Evolutionary conservation across 2,329 filamentous ascomycete species (phyloP), one percentile per base, ranked within the genome.

Genomic region (Thelonectria discophora): DNA sequence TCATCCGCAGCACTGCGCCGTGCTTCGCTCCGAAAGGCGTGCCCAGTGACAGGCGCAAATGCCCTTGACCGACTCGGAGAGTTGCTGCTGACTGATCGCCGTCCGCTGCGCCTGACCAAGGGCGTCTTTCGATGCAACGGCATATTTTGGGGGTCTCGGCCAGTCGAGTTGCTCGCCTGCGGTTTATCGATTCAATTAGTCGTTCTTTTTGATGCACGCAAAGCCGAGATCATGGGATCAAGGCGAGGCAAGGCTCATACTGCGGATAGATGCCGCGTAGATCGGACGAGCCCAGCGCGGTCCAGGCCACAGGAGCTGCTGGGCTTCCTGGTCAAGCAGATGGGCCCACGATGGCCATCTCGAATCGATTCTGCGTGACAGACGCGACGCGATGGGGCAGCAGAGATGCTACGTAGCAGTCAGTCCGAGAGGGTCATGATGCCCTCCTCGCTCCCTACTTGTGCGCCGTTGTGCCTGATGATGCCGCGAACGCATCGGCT

Each of bases 1-100:
- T 70, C 69, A 71, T 70, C 64, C 67, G 62, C 64, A 69, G 60
- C 43, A 60, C 68, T 71, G 69, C 69, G 71, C 65, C 62, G 69
- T 69, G 67, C 60, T 69, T 71, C 67, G 67, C 52, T 53, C 40
- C 40, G 52, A 46, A 45, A 62, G 67, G 64, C 61, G 64, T 64
- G 53, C 69, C n/a, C 69, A 70, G 54, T 62, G 59, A 62, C 55
- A 58, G 60, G 57, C 11, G 34, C 15, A 12, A 2, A 15, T 13
- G 21, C 58, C 60, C 53, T 68, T 46, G 65, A 66, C 58, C 60
- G 34, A 63, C 60, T 61, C 61, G 57, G 53, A 62, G 24, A 53
- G 21, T 24, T 24, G 21, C 21, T 47, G 63, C 65, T 66, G 65
- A 55, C 67, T 67, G 69, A 65, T 55, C 57, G 70, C 60, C 63